Conservation (phyloP, 768 basidiomycete species). For the Strobilomyces confusus region DNA sequence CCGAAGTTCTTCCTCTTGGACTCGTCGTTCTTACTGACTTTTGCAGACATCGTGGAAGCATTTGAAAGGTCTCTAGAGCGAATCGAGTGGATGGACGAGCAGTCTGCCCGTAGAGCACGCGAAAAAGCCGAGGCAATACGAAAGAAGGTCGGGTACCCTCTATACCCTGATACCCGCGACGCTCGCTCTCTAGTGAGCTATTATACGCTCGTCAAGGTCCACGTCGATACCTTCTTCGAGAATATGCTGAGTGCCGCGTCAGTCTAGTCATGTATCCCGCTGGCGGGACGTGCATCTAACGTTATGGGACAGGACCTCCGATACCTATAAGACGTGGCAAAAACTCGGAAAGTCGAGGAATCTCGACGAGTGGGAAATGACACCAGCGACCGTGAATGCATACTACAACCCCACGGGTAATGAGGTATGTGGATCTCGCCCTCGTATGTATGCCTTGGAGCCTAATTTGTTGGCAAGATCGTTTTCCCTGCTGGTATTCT, state of each 20-base stretch:
- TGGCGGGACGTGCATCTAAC: slow-evolving; percentile 5
- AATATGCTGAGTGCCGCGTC: slow-evolving; percentile 70
- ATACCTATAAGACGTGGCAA: slow-evolving; percentile 67
- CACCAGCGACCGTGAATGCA: slow-evolving; percentile 80
- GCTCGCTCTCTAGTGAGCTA: slow-evolving; percentile 68
- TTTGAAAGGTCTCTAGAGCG: slow-evolving; percentile 74
- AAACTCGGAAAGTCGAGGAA: slow-evolving; percentile 71
- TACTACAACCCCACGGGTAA: slow-evolving; percentile 86
- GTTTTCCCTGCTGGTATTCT: slow-evolving; percentile 97
- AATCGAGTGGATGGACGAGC: slow-evolving; percentile 89
- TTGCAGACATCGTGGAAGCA: slow-evolving; percentile 68
- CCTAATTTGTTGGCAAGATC: slow-evolving; percentile 45
- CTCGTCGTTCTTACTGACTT: background rate
- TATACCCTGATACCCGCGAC: slow-evolving; percentile 76
- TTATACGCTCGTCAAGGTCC: slow-evolving; percentile 66
- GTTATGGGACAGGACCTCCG: slow-evolving; percentile 42
- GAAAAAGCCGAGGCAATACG: slow-evolving; percentile 63
- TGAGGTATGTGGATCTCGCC: slow-evolving; percentile 48
- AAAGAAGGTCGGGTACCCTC: slow-evolving; percentile 91
- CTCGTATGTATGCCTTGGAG: background rate
- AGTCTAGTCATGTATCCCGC: slow-evolving; percentile 3
- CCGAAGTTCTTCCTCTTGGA: background rate
- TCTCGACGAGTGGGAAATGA: slow-evolving; percentile 81
- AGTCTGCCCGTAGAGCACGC: slow-evolving; percentile 75
- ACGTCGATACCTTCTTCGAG: slow-evolving; percentile 72